Evolutionary conservation across 805 yeast genomes (phyloP).

Genomic region (Metschnikowia orientalis): DNA sequence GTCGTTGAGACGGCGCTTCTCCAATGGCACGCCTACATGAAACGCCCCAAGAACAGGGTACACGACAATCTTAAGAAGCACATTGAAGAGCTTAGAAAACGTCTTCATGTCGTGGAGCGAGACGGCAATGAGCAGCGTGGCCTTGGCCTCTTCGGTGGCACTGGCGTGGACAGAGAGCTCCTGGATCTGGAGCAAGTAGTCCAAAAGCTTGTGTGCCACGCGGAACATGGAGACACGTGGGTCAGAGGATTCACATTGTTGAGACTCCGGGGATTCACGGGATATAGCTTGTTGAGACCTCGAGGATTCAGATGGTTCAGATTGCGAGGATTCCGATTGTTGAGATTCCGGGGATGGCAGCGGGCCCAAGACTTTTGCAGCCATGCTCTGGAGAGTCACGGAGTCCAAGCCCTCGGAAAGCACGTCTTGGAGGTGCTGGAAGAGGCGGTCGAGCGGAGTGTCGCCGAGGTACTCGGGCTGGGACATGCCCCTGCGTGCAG

Average conservation of each 20-base stretch:
- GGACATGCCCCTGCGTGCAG: constrained; percentile 30
- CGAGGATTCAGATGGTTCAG: background rate
- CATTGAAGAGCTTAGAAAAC: constrained; percentile 58
- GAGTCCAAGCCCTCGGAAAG: constrained; percentile 24
- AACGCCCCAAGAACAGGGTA: constrained; percentile 54
- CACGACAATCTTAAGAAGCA: constrained; percentile 67
- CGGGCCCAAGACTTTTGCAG: background rate
- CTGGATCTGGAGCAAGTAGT: constrained; percentile 38
- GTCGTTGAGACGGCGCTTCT: constrained; percentile 51
- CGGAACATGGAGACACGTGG: constrained; percentile 3
- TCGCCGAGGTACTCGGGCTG: constrained; percentile 26
- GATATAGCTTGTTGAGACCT: too few species aligned
- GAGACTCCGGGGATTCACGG: background rate
- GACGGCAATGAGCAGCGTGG: constrained; percentile 46
- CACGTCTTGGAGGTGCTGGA: constrained; percentile 25
- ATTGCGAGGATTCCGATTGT: too few species aligned
- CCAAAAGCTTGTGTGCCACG: constrained; percentile 35
- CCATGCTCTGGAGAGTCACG: constrained; percentile 14
- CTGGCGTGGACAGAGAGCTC: constrained; percentile 22
- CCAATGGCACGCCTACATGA: constrained; percentile 61
- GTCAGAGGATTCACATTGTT: too few species aligned
- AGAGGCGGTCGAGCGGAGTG: constrained; percentile 34
- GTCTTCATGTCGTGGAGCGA: constrained; percentile 83
- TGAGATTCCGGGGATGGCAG: background rate
- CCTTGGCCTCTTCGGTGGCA: constrained; percentile 17